Base-by-base conservation (phyloP, 768 basidiomycete genomes). In the Russula sp. region DNA sequence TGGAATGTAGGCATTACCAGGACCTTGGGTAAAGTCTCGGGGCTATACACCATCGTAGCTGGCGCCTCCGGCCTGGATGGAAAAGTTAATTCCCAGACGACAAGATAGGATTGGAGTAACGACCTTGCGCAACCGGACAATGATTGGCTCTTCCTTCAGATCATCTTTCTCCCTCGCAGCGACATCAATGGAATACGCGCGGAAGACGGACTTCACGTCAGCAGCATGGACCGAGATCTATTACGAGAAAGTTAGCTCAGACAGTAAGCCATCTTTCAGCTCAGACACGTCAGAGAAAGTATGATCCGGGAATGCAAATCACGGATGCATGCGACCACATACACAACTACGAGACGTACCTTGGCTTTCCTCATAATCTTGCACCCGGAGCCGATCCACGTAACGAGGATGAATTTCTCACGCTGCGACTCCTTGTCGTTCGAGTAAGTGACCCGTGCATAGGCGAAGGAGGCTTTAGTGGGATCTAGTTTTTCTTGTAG, bases 301-400 rank as follows among this genome's bases (percentile, higher is more conserved):
- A 53, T 6, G 35, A 25, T 43, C n/a, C 35, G 29, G 18, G 47
- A 16, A 16, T 20, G 10, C 45, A 36, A 29, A 43, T 43, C 11
- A 41, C 42, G 14, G 54, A 41, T 48, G 29, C 16, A 50, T 11
- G 34, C 20, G 5, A 45, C 14, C 51, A 49, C 69, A 68, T 67
- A 69, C 66, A 65, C 65, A 54, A 43, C 51, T 36, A 53, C 68
- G 62, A 45, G 34, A 38, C 81, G 66, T 60, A 90, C 90, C 85
- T 93, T 95, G 46, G 87, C 94, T 76, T 86, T 88, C 64, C 94
- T 81, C 93, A 96, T 93, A 65, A 94, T 81, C 76, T 92, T 93
- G 75, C 91, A 90, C 45, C 76, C 74, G 20, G 82, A 76, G 47
- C 91, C 90, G 74, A 92, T 93, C 90, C 90, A 92, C 48, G 83